Evolutionary conservation across 73 alveolate species (phyloP).

Genomic region (Paramecium sexaurelia): DNA sequence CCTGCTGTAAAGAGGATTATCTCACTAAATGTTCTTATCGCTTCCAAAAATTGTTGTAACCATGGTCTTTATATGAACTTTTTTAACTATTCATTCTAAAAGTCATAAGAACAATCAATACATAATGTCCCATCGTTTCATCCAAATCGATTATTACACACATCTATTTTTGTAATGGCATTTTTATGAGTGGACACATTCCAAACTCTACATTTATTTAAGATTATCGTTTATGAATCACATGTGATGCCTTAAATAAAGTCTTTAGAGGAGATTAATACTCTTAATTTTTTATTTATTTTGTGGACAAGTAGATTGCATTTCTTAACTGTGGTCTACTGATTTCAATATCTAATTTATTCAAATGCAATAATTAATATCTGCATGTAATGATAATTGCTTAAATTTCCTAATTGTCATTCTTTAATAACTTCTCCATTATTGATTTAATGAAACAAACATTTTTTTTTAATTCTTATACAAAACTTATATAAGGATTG

Average conservation of each 20-base stretch:
- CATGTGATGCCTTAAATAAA: neutral
- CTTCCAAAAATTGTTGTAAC: neutral
- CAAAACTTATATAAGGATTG: neutral
- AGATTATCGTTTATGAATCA: neutral
- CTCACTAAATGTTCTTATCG: neutral
- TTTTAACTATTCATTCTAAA: neutral
- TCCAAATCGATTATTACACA: neutral
- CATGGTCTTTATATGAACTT: neutral
- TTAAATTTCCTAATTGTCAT: neutral
- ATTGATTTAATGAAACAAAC: neutral
- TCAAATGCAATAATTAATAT: neutral
- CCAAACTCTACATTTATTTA: neutral
- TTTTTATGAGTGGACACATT: neutral
- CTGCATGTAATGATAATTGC: neutral
- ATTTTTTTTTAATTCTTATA: neutral
- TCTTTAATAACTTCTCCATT: neutral
- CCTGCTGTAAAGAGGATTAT: neutral
- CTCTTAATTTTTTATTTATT: neutral
- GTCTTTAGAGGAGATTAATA: neutral
- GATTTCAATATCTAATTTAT: neutral
- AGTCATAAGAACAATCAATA: neutral
- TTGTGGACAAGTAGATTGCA: neutral
- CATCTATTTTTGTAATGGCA: neutral
- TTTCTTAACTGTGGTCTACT: neutral
- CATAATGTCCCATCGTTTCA: constrained; percentile 25